A percentile compares a stretch with the other conserved stretches of the same genome.
Conservation (phyloP, 2,329 filamentous ascomycete genomes). For the Aspergillus sp. region DNA sequence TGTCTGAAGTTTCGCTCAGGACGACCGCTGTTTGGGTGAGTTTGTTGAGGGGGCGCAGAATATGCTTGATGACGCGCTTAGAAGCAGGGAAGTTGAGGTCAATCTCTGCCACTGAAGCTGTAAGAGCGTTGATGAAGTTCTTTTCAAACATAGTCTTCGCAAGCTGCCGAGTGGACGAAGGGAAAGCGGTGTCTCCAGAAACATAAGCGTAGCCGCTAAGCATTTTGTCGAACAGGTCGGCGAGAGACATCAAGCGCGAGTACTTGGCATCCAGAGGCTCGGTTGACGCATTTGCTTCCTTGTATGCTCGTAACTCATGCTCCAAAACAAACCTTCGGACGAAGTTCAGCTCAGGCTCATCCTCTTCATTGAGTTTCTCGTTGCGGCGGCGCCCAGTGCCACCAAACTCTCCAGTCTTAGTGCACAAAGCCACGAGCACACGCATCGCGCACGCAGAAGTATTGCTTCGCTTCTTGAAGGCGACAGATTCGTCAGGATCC, state of each 20-base stretch:
- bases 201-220: constrained; percentile 74
- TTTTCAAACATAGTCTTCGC: constrained; percentile 98
- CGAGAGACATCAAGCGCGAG: constrained; percentile 78
- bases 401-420: constrained; percentile 78
- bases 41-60: constrained; percentile 82
- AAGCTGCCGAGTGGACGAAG: constrained; percentile 73
- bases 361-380: constrained; percentile 34
- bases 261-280: constrained; percentile 85
- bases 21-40: constrained; percentile 84
- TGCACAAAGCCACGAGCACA: constrained; percentile 80
- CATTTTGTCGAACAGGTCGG: constrained; percentile 91
- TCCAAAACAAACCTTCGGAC: constrained; percentile 94
- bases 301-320: constrained; percentile 87
- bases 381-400: constrained; percentile 56
- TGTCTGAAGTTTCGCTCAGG: constrained; percentile 76
- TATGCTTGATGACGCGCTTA: constrained; percentile 94
- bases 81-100: constrained; percentile 92
- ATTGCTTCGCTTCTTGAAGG: constrained; percentile 77
- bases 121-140: constrained; percentile 84
- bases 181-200: constrained; percentile 45
- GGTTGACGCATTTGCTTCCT: constrained; percentile 74
- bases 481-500: constrained; percentile 70
- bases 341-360: constrained; percentile 64
- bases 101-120: constrained; percentile 88
- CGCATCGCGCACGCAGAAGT: constrained; percentile 84